Percentiles rank a stretch among this genome's conserved stretches.
phyloP scores from a whole-genome alignment of 2,329 filamentous ascomycete genomes.

The Paecilomyces formosus region DNA sequence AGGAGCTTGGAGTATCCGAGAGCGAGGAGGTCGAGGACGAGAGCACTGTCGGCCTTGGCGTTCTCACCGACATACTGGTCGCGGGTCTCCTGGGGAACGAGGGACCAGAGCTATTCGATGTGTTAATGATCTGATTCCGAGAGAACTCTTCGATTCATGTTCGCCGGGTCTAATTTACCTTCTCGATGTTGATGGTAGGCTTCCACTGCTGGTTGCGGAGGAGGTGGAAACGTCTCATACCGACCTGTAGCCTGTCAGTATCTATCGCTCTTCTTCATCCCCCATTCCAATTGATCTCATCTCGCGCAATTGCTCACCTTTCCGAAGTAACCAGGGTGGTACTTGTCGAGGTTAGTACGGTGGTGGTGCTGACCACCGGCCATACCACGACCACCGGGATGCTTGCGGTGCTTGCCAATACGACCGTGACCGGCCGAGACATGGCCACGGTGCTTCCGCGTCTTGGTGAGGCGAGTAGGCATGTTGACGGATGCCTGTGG shows the following conservation, averaged over 20 bases:
- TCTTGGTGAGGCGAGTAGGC: slow-evolving; percentile 46
- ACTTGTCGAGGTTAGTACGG: slow-evolving; percentile 86
- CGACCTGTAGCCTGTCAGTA: slow-evolving; percentile 54
- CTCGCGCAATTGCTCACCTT: slow-evolving; percentile 51
- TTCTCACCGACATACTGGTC: slow-evolving; percentile 77
- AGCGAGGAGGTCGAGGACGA: slow-evolving; percentile 94
- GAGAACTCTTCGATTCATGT: neutral
- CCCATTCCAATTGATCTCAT: neutral
- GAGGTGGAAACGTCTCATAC: slow-evolving; percentile 96
- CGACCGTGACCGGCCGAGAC: slow-evolving; percentile 97
- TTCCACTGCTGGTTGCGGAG: slow-evolving; percentile 96
- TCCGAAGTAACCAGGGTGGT: slow-evolving; percentile 98
- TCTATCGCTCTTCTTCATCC: neutral
- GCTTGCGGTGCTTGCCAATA: slow-evolving; percentile 98
- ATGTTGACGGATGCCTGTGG: slow-evolving; percentile 28
- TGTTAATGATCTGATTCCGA: neutral
- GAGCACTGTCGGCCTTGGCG: slow-evolving; percentile 79
- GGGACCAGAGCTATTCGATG: slow-evolving; percentile 71
- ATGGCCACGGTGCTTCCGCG: slow-evolving; percentile 69
- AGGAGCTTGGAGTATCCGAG: slow-evolving; percentile 98
- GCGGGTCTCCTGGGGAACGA: slow-evolving; percentile 87
- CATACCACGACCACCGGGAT: slow-evolving; percentile 70
- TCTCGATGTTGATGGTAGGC: slow-evolving; percentile 97
- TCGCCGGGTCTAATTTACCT: slow-evolving; percentile 51
- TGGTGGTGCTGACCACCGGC: slow-evolving; percentile 99